phyloP scores from a whole-genome alignment of 2,329 filamentous ascomycete genomes.

The Neurospora sp. region DNA sequence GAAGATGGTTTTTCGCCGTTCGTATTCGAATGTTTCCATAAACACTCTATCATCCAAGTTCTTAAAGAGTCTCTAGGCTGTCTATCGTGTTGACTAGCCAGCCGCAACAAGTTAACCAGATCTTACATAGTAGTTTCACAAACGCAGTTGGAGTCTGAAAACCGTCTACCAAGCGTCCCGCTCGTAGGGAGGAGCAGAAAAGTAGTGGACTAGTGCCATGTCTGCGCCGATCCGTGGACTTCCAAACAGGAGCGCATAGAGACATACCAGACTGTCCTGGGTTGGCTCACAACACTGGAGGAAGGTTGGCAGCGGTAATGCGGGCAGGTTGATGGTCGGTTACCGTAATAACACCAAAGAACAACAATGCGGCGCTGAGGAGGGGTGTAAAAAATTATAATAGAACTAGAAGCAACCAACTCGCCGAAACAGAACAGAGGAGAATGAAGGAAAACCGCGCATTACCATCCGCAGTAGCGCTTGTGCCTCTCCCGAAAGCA shows the following conservation, averaged over 20 bases:
- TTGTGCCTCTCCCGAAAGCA: background rate
- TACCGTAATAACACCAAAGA: background rate
- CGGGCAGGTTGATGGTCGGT: background rate
- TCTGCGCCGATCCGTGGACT: background rate
- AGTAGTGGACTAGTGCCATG: background rate
- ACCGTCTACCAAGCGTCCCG: background rate
- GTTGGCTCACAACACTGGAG: background rate
- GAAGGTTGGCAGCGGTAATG: background rate
- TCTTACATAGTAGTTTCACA: background rate
- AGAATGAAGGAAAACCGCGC: constrained; percentile 1
- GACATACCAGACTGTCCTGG: background rate
- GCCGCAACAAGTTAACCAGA: background rate
- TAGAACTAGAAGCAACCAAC: background rate
- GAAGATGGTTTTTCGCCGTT: background rate
- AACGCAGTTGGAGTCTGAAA: background rate
- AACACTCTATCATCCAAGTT: background rate
- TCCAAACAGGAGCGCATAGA: background rate
- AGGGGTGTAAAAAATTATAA: background rate
- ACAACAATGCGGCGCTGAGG: background rate
- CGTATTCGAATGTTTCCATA: background rate
- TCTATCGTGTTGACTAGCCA: background rate
- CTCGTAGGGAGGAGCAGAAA: background rate
- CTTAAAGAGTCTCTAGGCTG: background rate
- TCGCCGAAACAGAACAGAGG: background rate
- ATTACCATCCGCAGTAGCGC: constrained; percentile 1